Evolutionary conservation across 257 asterid genomes (phyloP), one percentile per base, ranked within the genome.

Genomic region (Galeopsis tetrahit): DNA sequence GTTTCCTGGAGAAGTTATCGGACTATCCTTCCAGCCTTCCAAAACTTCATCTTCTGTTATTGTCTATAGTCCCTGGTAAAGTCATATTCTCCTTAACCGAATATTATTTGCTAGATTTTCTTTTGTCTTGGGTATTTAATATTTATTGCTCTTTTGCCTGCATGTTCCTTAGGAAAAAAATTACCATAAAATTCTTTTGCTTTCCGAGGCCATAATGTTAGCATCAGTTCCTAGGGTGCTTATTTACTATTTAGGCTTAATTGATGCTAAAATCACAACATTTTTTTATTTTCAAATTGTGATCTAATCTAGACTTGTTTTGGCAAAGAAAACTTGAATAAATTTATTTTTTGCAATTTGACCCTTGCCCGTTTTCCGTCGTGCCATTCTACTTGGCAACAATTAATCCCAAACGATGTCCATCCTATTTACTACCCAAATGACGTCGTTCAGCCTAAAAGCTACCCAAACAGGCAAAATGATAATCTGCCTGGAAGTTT

Each of bases 1-100:
- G 77, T 92, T 95, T 86, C 98, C 99, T 48, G 99, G 99, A 66
- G 99, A 90, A 82, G 99, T 95, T 53, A 90, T 89, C 53, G 99
- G 99, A 57, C 87, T 95, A 55, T 87, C 99, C 4, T 95, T 95
- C 83, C 91, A 80, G 10, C 97, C 96, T 53, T 85, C 93, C 57
- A 63, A 88, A 72, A 69, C 74, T 66, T 86, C 97, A n/a, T 89
- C 96, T 64, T 82, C 98, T 2, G 98, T 90, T 61, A 73, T 89
- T 43, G 86, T 88, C 82, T 95, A 92, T 74, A 92, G 97, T 79
- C 89, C 99, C 81, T 90, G 98, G 99, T 92, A 80, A 51, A 31
- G 38, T 34, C 46, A 34, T 65, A 9, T 15, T 67, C 77, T 48
- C n/a, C 53, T 40, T 0, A 0, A 7, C 57, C 31, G 1, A 7